A percentile compares a stretch with the other conserved stretches of the same genome.
phyloP scores from a whole-genome alignment of 345 rosid species.

The Gossypium arboreum region DNA sequence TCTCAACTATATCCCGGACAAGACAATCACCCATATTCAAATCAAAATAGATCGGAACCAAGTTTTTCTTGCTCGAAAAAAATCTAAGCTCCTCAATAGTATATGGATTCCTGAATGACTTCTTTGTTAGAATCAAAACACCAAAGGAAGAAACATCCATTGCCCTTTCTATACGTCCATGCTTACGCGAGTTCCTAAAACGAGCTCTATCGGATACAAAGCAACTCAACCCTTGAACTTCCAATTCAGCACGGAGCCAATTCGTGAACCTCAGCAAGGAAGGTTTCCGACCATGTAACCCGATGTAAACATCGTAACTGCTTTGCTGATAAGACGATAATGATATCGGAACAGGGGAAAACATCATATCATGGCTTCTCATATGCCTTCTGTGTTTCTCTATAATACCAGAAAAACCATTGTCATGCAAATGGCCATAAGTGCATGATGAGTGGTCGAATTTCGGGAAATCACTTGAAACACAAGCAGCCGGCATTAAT shows the following conservation, averaged over 20 bases:
- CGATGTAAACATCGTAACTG: slow-evolving; percentile 82
- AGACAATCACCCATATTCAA: slow-evolving; percentile 80
- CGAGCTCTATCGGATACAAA: slow-evolving; percentile 76
- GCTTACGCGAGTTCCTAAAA: slow-evolving; percentile 66
- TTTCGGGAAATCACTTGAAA: slow-evolving; percentile 40
- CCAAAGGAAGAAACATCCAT: slow-evolving; percentile 90
- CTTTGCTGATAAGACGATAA: slow-evolving; percentile 57
- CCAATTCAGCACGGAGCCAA: slow-evolving; percentile 93
- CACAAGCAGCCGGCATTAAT: slow-evolving; percentile 27
- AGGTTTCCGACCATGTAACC: slow-evolving; percentile 75
- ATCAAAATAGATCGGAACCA: slow-evolving; percentile 84
- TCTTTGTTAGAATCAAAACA: slow-evolving; percentile 67
- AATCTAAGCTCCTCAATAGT: slow-evolving; percentile 82
- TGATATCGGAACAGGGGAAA: slow-evolving; percentile 50
- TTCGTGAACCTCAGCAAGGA: slow-evolving; percentile 67
- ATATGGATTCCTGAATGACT: slow-evolving; percentile 73
- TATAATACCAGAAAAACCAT: slow-evolving; percentile 25
- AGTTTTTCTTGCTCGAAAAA: slow-evolving; percentile 78
- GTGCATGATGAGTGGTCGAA: slow-evolving; percentile 38
- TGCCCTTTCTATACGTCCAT: slow-evolving; percentile 60
- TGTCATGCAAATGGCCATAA: slow-evolving; percentile 29
- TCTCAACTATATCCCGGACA: slow-evolving; percentile 90
- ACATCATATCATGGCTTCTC: slow-evolving; percentile 35
- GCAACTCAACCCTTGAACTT: slow-evolving; percentile 91
- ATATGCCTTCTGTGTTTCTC: slow-evolving; percentile 39